Evolutionary conservation across 306 rosid species (phyloP).

Genomic region (Geum urbanum): DNA sequence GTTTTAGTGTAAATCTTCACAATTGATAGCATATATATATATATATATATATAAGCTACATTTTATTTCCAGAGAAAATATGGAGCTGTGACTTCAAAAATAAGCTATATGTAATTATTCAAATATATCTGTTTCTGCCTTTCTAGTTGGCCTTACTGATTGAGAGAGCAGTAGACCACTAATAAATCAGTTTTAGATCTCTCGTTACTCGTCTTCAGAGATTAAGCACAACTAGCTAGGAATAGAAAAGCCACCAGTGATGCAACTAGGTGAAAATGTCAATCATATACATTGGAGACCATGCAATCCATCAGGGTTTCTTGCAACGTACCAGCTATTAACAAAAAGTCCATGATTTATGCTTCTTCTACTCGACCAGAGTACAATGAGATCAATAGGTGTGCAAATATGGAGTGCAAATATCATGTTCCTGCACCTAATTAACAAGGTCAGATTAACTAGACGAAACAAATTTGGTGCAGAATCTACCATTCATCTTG

Average conservation of each 20-base stretch:
- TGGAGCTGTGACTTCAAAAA: no score
- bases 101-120: not conserved
- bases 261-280: not conserved
- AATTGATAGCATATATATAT: no score
- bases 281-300: not conserved
- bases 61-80: no score
- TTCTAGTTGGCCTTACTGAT: no score
- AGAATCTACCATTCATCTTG: slow-evolving; percentile 31
- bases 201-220: not conserved
- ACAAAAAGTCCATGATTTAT: not conserved
- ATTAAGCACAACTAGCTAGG: not conserved
- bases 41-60: no score
- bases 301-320: not conserved
- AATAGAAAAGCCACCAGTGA: not conserved
- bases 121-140: no score
- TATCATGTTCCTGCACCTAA: not conserved
- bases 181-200: not conserved
- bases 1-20: no score
- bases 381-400: no score
- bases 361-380: not conserved
- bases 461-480: not conserved
- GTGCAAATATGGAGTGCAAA: not conserved
- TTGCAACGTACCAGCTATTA: not conserved
- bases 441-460: not conserved
- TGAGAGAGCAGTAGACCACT: no score